Percentiles rank a stretch among this genome's conserved stretches.
These are phyloP conservation scores for Panaeolus cyanescens DNA, from an alignment of 768 basidiomycete genomes.

Conservation along the genomic window DNA sequence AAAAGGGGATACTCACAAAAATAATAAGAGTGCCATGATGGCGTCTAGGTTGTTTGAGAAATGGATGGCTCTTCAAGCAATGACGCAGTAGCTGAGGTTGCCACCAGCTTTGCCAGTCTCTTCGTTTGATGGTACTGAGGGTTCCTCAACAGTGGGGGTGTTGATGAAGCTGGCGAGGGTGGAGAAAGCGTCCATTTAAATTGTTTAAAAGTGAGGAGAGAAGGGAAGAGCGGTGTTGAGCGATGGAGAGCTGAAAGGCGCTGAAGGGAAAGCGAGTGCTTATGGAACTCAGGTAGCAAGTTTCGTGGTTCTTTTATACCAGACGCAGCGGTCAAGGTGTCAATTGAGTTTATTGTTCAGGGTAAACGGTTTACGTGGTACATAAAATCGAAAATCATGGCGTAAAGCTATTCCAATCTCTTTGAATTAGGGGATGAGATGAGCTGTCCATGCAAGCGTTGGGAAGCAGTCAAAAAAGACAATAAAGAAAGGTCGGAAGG, in stretches of 20 bases:
- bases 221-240: background rate
- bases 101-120: slow-evolving; percentile 14
- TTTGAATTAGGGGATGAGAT: background rate
- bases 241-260: background rate
- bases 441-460: background rate
- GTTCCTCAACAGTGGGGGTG: slow-evolving; percentile 18
- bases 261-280: background rate
- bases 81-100: slow-evolving; percentile 21
- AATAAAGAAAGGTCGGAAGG: background rate
- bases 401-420: background rate
- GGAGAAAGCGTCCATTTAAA: slow-evolving; percentile 26
- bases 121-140: slow-evolving; percentile 17
- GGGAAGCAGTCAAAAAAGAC: background rate
- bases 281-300: background rate
- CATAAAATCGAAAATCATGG: background rate
- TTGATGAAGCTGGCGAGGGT: slow-evolving; percentile 21
- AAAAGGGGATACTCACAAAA: slow-evolving; percentile 14
- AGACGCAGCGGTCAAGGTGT: background rate
- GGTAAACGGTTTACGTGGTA: background rate
- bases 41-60: slow-evolving; percentile 17
- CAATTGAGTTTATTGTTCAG: background rate
- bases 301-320: background rate
- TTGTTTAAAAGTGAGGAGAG: slow-evolving; percentile 6
- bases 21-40: slow-evolving; percentile 16
- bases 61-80: slow-evolving; percentile 20